Percentiles rank a stretch among this genome's conserved stretches.
These are phyloP conservation scores for Aaosphaeria arxii DNA, from an alignment of 2,329 filamentous ascomycete species.

Conservation along the genomic window DNA sequence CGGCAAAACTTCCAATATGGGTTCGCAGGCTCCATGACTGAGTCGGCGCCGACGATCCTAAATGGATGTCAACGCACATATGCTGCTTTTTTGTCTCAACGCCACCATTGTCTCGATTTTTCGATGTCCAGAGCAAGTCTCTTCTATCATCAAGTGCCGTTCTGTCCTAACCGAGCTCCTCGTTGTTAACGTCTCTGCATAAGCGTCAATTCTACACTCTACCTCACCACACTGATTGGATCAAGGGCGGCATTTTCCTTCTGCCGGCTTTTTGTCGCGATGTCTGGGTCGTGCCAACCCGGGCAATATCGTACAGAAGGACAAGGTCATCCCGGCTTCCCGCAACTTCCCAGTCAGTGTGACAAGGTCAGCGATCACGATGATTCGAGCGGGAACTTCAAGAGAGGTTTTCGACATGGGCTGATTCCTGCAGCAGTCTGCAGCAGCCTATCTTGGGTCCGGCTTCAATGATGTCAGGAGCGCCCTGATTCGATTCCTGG, in stretches of 20 bases:
- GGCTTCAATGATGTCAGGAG: conserved; percentile 26
- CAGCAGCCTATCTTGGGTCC: conserved; percentile 14
- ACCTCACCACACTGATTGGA: conserved; percentile 23
- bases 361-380: conserved; percentile 8
- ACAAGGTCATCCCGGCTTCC: conserved; percentile 31
- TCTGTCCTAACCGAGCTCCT: conserved; percentile 29
- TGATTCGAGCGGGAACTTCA: conserved; percentile 32
- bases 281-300: conserved; percentile 28
- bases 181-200: conserved; percentile 37
- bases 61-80: too few relatives aligned
- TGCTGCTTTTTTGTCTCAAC: conserved; percentile 1
- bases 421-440: conserved; percentile 30
- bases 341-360: conserved; percentile 25
- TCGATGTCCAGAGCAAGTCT: neutral
- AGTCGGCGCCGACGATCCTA: conserved; percentile 13
- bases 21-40: too few relatives aligned
- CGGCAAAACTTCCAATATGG: conserved; percentile 3
- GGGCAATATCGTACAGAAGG: conserved; percentile 14
- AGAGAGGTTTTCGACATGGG: conserved; percentile 32
- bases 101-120: conserved; percentile 7
- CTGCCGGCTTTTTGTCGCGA: conserved; percentile 30
- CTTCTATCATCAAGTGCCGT: conserved; percentile 30
- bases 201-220: conserved; percentile 33
- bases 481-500: conserved; percentile 12
- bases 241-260: conserved; percentile 11